phyloP scores from a whole-genome alignment of 257 asterid genomes.

The Galeopsis tetrahit region DNA sequence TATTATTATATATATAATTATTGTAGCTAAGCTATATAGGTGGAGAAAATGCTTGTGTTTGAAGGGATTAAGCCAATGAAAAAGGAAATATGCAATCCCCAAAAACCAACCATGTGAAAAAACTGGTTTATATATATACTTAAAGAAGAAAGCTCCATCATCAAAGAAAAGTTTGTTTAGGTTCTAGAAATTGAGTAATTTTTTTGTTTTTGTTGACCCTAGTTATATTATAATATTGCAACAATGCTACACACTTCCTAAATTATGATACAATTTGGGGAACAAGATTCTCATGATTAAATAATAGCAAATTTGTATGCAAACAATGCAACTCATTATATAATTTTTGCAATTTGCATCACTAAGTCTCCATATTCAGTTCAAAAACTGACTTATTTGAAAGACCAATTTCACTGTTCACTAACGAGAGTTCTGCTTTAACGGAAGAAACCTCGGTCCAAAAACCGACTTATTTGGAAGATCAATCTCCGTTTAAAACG shows the following conservation, averaged over 20 bases:
- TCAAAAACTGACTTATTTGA: too few relatives aligned
- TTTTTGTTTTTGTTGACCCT: conserved; percentile 10
- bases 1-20: neutral
- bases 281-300: conserved; percentile 23
- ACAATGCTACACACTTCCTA: neutral
- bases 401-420: too few relatives aligned
- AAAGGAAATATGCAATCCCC: conserved; percentile 36
- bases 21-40: neutral
- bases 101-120: conserved; percentile 56
- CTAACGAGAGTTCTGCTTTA: too few relatives aligned
- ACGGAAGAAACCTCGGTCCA: too few relatives aligned
- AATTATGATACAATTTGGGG: neutral
- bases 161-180: neutral
- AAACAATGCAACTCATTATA: too few relatives aligned
- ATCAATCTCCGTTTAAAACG: too few relatives aligned
- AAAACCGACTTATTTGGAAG: too few relatives aligned
- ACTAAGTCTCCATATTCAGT: too few relatives aligned
- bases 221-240: neutral
- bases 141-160: conserved; percentile 25
- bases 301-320: too few relatives aligned
- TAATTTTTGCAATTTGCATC: too few relatives aligned
- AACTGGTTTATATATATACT: conserved; percentile 19
- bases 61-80: conserved; percentile 37
- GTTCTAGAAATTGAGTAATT: neutral
- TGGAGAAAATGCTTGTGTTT: conserved; percentile 33